Evolutionary conservation across 202 grass and related monocot species (phyloP).

Genomic region (Carex arenaria): DNA sequence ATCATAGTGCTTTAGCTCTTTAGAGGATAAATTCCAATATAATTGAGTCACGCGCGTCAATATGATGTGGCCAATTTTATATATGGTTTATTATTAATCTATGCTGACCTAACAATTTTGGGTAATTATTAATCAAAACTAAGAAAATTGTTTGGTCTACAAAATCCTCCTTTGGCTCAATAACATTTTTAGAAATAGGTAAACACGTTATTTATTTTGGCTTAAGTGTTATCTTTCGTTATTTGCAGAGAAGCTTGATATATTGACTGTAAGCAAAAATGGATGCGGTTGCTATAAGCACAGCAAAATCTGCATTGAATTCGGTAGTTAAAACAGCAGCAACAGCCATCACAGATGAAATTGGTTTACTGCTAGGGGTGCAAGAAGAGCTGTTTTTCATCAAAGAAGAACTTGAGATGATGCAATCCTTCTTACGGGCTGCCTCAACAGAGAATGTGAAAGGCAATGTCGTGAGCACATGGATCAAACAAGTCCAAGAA

Average conservation of each 20-base stretch:
- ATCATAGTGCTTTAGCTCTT: too few species aligned
- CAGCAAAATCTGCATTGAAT: constrained; percentile 7
- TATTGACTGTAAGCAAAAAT: neutral
- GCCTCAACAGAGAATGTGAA: neutral
- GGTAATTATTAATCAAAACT: too few species aligned
- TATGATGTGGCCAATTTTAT: too few species aligned
- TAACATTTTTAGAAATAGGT: too few species aligned
- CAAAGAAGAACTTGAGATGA: constrained; percentile 18
- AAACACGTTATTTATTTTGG: neutral
- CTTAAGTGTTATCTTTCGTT: neutral
- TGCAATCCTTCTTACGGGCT: constrained; percentile 5
- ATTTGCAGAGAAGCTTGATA: neutral
- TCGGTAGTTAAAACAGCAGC: neutral
- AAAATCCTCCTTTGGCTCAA: too few species aligned
- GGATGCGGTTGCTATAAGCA: neutral
- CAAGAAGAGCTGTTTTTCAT: constrained; percentile 19
- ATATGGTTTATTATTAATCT: too few species aligned
- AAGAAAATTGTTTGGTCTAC: too few species aligned
- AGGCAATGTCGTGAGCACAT: neutral
- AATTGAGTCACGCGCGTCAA: too few species aligned
- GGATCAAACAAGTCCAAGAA: constrained; percentile 28
- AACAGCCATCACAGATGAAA: neutral
- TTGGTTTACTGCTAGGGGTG: neutral
- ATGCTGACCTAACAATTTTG: too few species aligned
- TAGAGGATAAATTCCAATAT: too few species aligned